A percentile compares a stretch with the other conserved stretches of the same genome.
phyloP scores from a whole-genome alignment of 2,329 filamentous ascomycete species.

The Fusarium austroafricanum region DNA sequence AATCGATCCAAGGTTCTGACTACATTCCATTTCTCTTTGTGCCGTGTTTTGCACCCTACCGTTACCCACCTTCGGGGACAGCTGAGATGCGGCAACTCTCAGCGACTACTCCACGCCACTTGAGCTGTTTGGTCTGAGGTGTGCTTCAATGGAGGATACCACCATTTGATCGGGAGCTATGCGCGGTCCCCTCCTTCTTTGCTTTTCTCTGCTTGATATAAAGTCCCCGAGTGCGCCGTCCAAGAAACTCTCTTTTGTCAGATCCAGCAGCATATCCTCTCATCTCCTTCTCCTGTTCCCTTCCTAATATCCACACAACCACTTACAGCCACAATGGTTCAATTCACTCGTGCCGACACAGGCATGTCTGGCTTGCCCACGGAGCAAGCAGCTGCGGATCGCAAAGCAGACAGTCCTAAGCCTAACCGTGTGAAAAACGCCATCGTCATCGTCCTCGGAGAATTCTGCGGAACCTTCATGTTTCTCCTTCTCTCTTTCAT shows the following conservation, averaged over 20 bases:
- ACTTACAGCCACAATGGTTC: conserved; percentile 21
- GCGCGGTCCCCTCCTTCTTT: not conserved
- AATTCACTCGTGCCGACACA: conserved; percentile 15
- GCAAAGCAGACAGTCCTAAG: conserved; percentile 10
- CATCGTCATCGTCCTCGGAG: conserved; percentile 58
- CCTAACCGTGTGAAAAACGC: conserved; percentile 47
- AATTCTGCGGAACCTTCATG: conserved; percentile 66
- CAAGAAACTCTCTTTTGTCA: conserved; percentile 11
- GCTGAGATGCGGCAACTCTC: conserved; percentile 22
- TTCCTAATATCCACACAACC: not conserved
- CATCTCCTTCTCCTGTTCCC: not conserved
- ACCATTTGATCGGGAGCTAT: not conserved
- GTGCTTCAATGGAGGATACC: conserved; percentile 19
- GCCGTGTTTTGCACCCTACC: not conserved
- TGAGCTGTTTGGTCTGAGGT: conserved; percentile 7
- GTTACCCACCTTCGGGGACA: conserved; percentile 1
- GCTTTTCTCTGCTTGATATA: conserved; percentile 22
- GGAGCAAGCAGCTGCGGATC: conserved; percentile 19
- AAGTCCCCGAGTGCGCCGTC: conserved; percentile 22
- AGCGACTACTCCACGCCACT: conserved; percentile 27
- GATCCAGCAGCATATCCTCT: not conserved
- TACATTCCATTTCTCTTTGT: not conserved
- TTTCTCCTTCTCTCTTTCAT: conserved; percentile 61
- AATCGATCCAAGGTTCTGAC: conserved; percentile 5
- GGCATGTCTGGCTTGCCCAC: conserved; percentile 27